Evolutionary conservation across 2,329 filamentous ascomycete genomes (phyloP).

Genomic region (Pyrenochaeta sp.): DNA sequence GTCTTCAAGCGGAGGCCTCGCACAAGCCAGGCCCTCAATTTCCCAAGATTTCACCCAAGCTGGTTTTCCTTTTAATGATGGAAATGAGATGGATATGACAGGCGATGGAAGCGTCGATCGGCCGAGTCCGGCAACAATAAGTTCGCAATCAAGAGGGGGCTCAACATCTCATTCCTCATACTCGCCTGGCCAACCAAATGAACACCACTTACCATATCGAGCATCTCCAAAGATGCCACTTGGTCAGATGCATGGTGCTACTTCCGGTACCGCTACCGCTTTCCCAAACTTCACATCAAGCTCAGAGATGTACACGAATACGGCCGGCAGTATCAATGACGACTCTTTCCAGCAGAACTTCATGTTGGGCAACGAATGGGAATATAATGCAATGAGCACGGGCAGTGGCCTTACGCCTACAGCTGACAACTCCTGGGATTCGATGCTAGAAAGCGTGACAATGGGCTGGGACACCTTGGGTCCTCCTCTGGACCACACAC

Average conservation of each 20-base stretch:
- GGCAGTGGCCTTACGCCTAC: slow-evolving; percentile 43
- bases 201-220: slow-evolving; percentile 40
- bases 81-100: slow-evolving; percentile 49
- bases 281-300: slow-evolving; percentile 7
- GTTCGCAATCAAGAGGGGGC: slow-evolving; percentile 40
- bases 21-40: slow-evolving; percentile 2
- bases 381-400: slow-evolving; percentile 31
- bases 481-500: slow-evolving; percentile 17
- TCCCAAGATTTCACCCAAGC: slow-evolving; percentile 11
- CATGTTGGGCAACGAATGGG: slow-evolving; percentile 44
- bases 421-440: slow-evolving; percentile 44
- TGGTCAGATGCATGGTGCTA: slow-evolving; percentile 3
- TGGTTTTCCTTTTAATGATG: slow-evolving; percentile 26
- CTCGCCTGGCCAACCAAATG: slow-evolving; percentile 37
- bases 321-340: slow-evolving; percentile 9
- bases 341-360: slow-evolving; percentile 29
- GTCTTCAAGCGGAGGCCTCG: not conserved
- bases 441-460: slow-evolving; percentile 48
- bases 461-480: slow-evolving; percentile 42
- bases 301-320: slow-evolving; percentile 13
- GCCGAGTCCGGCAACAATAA: slow-evolving; percentile 44
- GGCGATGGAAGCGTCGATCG: slow-evolving; percentile 39
- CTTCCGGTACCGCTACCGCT: slow-evolving; percentile 3
- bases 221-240: slow-evolving; percentile 31
- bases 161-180: slow-evolving; percentile 49